Base-by-base conservation (phyloP, 495 filamentous ascomycete genomes). In the Penicillium parvum region DNA sequence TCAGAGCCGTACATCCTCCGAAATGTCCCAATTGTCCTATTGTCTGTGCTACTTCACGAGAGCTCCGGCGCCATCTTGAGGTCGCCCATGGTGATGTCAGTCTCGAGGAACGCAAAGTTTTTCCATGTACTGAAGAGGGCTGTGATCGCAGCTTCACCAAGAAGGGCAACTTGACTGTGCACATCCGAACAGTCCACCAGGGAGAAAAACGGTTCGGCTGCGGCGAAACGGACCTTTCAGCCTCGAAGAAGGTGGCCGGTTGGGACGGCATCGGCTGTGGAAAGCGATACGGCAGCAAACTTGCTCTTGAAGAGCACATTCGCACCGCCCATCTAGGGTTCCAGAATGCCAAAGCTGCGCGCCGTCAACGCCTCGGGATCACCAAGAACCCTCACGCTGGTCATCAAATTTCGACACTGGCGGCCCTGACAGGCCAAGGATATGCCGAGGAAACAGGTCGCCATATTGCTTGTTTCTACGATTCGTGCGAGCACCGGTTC, bases 251-350 rank as follows among this genome's bases (percentile, higher is more conserved):
- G 30, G 64, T 89, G 1, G 57, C 57, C 4, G 66, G 68, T n/a
- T 91, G 86, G 84, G 67, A 78, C 42, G 76, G 74, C 18, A 59
- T 76, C 20, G 86, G 83, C 3, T 96, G 90, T 52, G 84, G 81
- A 0, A 73, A 76, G 37, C 69, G 69, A 12, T 90, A 88, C 47
- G 68, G 70, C 17, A 81, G 79, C 45, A 90, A 89, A 58, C 66
- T 74, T n/a, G 79, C 75, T 35, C 70, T 96, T 0, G 85, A 90
- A 63, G 84, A 88, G 33, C 90, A 96, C 49, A 73, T 94, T 27
- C 81, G 86, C 15, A 86, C 78, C 7, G 65, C 82, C 0, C 90
- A 96, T 59, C 55, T 92, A 25, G 80, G 81, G 3, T 67, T 80
- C 29, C 52, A 50, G 25, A 70, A 68, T 32, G 52, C 65, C 38